These are phyloP conservation scores for Sarocladiaceae sp. DNA, from an alignment of 2,329 filamentous ascomycete genomes.

Conservation along the genomic window DNA sequence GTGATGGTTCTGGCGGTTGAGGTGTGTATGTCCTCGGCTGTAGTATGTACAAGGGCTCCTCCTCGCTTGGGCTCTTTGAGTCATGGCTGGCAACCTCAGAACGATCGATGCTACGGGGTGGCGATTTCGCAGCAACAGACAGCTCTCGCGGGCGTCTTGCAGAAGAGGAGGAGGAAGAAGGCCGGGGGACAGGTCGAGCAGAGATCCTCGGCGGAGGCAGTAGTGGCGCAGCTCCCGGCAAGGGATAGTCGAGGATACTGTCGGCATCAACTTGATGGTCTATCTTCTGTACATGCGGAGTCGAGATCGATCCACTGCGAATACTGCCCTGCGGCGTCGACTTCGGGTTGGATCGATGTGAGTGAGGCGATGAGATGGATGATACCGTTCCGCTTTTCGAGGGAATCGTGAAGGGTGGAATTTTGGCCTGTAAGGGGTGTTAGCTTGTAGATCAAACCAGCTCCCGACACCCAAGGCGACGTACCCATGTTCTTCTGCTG, in stretches of 20 bases:
- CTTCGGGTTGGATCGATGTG: constrained; percentile 7
- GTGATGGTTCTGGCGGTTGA: constrained; percentile 34
- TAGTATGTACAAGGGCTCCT: constrained; percentile 43
- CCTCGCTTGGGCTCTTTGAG: constrained; percentile 13
- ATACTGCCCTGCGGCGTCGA: constrained; percentile 15
- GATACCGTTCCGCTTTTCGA: neutral
- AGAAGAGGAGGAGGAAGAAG: neutral
- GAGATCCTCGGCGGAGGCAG: constrained; percentile 10
- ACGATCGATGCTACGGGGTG: neutral
- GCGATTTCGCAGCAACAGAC: neutral
- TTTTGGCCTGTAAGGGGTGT: constrained; percentile 8
- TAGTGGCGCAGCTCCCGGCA: constrained; percentile 17
- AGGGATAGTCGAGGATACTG: constrained; percentile 16
- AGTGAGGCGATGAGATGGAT: constrained; percentile 9
- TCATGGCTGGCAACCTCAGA: neutral
- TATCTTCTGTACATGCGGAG: neutral
- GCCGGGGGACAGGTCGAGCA: neutral
- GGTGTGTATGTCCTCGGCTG: constrained; percentile 55
- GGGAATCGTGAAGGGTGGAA: constrained; percentile 12
- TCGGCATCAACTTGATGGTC: constrained; percentile 14
- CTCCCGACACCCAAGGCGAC: constrained; percentile 19
- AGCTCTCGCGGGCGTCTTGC: neutral
- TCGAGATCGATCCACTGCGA: constrained; percentile 14
- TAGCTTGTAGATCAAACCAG: neutral
- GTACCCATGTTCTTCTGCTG: constrained; percentile 69